A percentile compares a stretch with the other conserved stretches of the same genome.
phyloP scores from a whole-genome alignment of 768 basidiomycete species.

The Kondoa subrosea region DNA sequence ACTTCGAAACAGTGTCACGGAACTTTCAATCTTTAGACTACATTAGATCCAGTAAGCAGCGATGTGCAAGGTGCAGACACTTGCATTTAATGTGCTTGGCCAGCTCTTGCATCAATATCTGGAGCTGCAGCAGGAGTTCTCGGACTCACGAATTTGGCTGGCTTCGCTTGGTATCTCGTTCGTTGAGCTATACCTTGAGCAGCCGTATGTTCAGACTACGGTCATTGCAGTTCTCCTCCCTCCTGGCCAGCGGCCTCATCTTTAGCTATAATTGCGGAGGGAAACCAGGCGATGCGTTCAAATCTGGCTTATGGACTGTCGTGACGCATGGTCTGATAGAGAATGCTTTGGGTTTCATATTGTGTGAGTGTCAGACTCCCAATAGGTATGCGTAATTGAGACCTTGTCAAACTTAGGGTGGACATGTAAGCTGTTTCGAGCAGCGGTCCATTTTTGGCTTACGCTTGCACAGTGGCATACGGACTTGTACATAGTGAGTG shows the following conservation, averaged over 20 bases:
- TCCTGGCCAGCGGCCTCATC: conserved; percentile 2
- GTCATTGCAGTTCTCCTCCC: conserved; percentile 10
- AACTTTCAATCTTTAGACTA: background rate
- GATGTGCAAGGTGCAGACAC: background rate
- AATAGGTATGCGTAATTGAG: background rate
- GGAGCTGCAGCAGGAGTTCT: conserved; percentile 3
- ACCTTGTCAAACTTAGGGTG: background rate
- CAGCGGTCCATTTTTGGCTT: background rate
- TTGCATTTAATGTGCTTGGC: background rate
- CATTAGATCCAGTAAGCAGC: background rate
- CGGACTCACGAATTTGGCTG: background rate
- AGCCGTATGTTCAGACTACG: too few relatives aligned
- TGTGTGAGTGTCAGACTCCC: background rate
- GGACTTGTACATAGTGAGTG: background rate
- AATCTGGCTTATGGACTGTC: conserved; percentile 1
- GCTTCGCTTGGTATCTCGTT: conserved; percentile 4
- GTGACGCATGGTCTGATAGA: conserved; percentile 2
- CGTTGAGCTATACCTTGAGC: background rate
- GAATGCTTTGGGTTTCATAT: conserved; percentile 4
- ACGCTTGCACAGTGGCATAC: background rate
- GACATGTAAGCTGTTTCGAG: background rate
- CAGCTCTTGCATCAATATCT: conserved; percentile 1
- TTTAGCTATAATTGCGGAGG: background rate
- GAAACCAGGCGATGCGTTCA: background rate
- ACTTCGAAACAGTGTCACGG: background rate